Percentiles rank a stretch among this genome's conserved stretches.
phyloP scores from a whole-genome alignment of 2,329 filamentous ascomycete species.

The Parafenestella ontariensis region DNA sequence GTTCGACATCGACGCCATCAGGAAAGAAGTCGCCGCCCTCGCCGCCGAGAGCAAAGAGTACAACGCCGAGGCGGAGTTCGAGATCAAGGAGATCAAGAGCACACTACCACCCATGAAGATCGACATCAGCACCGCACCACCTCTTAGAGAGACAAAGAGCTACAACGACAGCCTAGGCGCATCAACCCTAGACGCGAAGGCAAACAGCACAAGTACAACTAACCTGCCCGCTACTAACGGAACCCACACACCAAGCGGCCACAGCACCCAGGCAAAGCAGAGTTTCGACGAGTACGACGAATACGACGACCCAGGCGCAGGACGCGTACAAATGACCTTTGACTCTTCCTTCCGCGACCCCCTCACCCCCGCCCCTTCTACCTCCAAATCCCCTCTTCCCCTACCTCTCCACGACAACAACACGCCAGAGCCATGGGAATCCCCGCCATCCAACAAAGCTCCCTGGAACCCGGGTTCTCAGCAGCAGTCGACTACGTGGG shows the following conservation, averaged over 20 bases:
- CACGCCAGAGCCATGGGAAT: constrained; percentile 14
- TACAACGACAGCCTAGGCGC: constrained; percentile 47
- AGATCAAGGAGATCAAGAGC: constrained; percentile 82
- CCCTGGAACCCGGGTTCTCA: constrained; percentile 6
- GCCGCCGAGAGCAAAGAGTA: constrained; percentile 66
- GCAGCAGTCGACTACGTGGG: constrained; percentile 8
- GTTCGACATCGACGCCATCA: constrained; percentile 95
- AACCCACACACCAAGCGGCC: constrained; percentile 13
- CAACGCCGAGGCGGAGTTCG: constrained; percentile 50
- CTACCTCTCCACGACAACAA: constrained; percentile 11
- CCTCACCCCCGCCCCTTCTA: constrained; percentile 3
- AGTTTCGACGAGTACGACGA: constrained; percentile 48
- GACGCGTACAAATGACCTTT: constrained; percentile 53
- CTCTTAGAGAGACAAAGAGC: constrained; percentile 51
- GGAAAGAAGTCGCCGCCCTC: constrained; percentile 71
- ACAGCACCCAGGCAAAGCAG: constrained; percentile 6
- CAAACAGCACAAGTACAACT: constrained; percentile 19
- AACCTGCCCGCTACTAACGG: constrained; percentile 30
- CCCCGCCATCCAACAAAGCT: not conserved
- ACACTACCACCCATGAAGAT: constrained; percentile 92
- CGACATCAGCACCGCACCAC: constrained; percentile 44
- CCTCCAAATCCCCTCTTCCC: constrained; percentile 22
- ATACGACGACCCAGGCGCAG: constrained; percentile 34
- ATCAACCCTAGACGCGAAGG: constrained; percentile 11
- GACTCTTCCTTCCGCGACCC: constrained; percentile 47